These are phyloP conservation scores for Colletotrichum navitas DNA, from an alignment of 2,329 filamentous ascomycete species.

Conservation along the genomic window DNA sequence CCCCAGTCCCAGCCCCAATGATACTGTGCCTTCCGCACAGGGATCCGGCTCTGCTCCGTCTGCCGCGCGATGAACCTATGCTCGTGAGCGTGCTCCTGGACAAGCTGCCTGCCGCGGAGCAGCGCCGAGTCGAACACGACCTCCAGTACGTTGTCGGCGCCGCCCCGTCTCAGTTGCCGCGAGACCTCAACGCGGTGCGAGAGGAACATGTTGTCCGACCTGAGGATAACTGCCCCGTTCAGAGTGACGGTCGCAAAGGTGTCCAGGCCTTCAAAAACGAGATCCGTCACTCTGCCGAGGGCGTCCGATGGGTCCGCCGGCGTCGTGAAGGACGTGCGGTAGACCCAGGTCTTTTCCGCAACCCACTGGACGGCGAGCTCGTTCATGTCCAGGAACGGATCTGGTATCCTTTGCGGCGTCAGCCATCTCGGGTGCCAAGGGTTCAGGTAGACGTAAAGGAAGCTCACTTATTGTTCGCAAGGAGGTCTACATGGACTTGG, in stretches of 20 bases:
- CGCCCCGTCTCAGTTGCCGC: conserved; percentile 51
- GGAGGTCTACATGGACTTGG: conserved; percentile 54
- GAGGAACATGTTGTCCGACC: conserved; percentile 75
- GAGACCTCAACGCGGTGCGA: conserved; percentile 67
- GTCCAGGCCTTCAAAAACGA: conserved; percentile 74
- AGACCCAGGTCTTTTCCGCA: conserved; percentile 72
- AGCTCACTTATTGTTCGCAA: conserved; percentile 52
- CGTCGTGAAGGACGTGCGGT: conserved; percentile 57
- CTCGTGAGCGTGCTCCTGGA: conserved; percentile 64
- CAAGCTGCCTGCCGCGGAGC: conserved; percentile 64
- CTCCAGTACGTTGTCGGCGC: conserved; percentile 60
- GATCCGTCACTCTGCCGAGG: conserved; percentile 49
- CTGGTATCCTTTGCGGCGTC: conserved; percentile 54
- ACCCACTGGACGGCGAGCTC: conserved; percentile 72
- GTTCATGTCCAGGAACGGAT: conserved; percentile 73
- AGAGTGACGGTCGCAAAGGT: conserved; percentile 71
- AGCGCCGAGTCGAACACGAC: conserved; percentile 70
- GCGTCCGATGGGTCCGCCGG: conserved; percentile 27
- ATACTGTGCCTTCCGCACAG: conserved; percentile 73
- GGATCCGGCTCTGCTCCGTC: conserved; percentile 55
- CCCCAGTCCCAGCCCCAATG: conserved; percentile 82
- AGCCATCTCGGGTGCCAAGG: background rate
- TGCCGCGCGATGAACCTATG: conserved; percentile 66
- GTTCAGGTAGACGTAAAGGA: background rate
- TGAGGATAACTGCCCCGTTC: conserved; percentile 65